Percentiles rank a stretch among this genome's conserved stretches.
phyloP scores from a whole-genome alignment of 2,329 filamentous ascomycete species.

The Fusarium decemcellulare region DNA sequence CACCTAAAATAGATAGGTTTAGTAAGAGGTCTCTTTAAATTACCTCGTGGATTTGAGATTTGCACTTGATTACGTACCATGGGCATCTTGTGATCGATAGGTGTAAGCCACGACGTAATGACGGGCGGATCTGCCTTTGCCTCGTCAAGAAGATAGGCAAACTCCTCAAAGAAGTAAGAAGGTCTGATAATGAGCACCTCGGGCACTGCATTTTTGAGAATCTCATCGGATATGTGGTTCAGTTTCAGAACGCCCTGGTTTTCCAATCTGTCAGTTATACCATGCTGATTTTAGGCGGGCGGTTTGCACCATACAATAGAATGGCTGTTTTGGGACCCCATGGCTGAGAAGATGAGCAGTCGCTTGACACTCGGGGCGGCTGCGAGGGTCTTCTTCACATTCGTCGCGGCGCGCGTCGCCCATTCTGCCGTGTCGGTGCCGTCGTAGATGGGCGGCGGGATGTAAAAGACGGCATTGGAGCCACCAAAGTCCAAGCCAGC shows the following conservation, averaged over 20 bases:
- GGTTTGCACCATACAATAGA: slow-evolving; percentile 39
- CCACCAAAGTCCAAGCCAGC: slow-evolving; percentile 43
- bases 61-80: slow-evolving; percentile 44
- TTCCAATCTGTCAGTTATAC: not conserved
- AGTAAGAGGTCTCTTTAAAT: not conserved
- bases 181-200: slow-evolving; percentile 39
- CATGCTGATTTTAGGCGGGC: accelerated
- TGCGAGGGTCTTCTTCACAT: slow-evolving; percentile 42
- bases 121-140: slow-evolving; percentile 34
- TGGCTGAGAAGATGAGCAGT: slow-evolving; percentile 45
- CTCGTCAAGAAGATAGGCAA: slow-evolving; percentile 31
- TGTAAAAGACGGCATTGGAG: slow-evolving; percentile 51
- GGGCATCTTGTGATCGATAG: slow-evolving; percentile 45
- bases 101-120: slow-evolving; percentile 45
- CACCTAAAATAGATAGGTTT: slow-evolving; percentile 37
- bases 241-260: slow-evolving; percentile 44
- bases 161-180: slow-evolving; percentile 41
- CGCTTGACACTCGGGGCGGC: slow-evolving; percentile 13
- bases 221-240: slow-evolving; percentile 37
- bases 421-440: slow-evolving; percentile 40
- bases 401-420: slow-evolving; percentile 40
- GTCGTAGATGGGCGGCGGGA: slow-evolving; percentile 49
- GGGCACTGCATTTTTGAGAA: slow-evolving; percentile 26
- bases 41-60: accelerated
- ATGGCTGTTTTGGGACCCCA: slow-evolving; percentile 48